A percentile compares a stretch with the other conserved stretches of the same genome.
Evolutionary conservation across 306 rosid species (phyloP).

Genomic region (Abrus pulchellus): DNA sequence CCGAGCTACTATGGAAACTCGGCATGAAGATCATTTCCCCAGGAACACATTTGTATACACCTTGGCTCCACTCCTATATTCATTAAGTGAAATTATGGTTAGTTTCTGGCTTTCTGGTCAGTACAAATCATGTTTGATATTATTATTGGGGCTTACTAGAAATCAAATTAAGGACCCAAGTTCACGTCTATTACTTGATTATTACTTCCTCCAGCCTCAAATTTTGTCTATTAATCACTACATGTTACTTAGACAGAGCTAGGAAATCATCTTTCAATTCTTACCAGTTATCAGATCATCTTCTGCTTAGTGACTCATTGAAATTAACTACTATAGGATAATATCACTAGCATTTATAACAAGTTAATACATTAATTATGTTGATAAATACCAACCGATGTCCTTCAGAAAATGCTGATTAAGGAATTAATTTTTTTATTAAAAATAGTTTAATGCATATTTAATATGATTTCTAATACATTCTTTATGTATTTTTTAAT

Average conservation of each 20-base stretch:
- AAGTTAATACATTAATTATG: no score
- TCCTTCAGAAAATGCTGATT: no score
- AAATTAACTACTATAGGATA: conserved; percentile 13
- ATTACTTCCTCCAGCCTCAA: background rate
- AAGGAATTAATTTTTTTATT: no score
- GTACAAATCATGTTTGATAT: background rate
- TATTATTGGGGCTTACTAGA: background rate
- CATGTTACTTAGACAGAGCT: background rate
- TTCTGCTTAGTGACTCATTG: conserved; percentile 7
- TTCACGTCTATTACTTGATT: background rate
- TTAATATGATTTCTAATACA: no score
- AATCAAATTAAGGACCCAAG: background rate
- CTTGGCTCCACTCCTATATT: conserved; percentile 67
- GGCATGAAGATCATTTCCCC: conserved; percentile 71
- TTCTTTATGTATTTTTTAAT: no score
- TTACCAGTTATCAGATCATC: background rate
- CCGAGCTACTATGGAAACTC: conserved; percentile 48
- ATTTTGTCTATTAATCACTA: background rate
- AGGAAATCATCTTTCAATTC: conserved; percentile 12
- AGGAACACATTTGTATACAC: conserved; percentile 57
- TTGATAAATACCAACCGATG: no score
- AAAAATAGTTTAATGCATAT: no score
- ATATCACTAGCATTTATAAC: background rate
- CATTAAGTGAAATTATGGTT: conserved; percentile 32
- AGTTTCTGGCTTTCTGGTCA: background rate